Evolutionary conservation across 2,329 filamentous ascomycete species (phyloP).

Genomic region (Xylaria sp.): DNA sequence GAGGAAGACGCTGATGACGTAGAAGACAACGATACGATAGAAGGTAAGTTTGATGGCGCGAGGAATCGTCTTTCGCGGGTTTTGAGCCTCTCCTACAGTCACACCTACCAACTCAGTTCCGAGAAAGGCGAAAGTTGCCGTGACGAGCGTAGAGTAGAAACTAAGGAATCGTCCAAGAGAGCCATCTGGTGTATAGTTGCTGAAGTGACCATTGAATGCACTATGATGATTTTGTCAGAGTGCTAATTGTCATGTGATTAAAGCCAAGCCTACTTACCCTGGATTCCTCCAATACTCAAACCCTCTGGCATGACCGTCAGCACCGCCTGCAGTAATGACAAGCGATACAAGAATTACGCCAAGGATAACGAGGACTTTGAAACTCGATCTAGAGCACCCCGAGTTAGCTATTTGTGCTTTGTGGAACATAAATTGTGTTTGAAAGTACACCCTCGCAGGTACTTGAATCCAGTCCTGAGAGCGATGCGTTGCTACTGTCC

Average conservation of each 20-base stretch:
- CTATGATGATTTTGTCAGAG: slow-evolving; percentile 34
- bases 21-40: slow-evolving; percentile 84
- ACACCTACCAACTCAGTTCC: slow-evolving; percentile 82
- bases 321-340: slow-evolving; percentile 72
- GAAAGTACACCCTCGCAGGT: no score
- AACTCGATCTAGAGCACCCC: slow-evolving; percentile 56
- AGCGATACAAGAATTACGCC: slow-evolving; percentile 73
- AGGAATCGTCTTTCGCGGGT: slow-evolving; percentile 79
- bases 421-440: no score
- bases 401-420: slow-evolving; percentile 13
- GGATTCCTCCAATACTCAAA: slow-evolving; percentile 74
- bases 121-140: slow-evolving; percentile 81
- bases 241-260: neutral
- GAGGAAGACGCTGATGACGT: slow-evolving; percentile 77
- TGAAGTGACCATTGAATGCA: slow-evolving; percentile 64
- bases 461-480: neutral
- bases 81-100: slow-evolving; percentile 81
- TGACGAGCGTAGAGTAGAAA: slow-evolving; percentile 78
- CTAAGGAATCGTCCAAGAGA: slow-evolving; percentile 65
- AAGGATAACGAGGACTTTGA: slow-evolving; percentile 75
- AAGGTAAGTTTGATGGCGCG: slow-evolving; percentile 83
- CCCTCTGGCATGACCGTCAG: slow-evolving; percentile 68
- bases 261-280: slow-evolving; percentile 54
- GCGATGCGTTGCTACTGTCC: neutral
- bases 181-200: slow-evolving; percentile 56